Evolutionary conservation across 1,139 yeast genomes (phyloP).

Genomic region (Zygoascus sp.): DNA sequence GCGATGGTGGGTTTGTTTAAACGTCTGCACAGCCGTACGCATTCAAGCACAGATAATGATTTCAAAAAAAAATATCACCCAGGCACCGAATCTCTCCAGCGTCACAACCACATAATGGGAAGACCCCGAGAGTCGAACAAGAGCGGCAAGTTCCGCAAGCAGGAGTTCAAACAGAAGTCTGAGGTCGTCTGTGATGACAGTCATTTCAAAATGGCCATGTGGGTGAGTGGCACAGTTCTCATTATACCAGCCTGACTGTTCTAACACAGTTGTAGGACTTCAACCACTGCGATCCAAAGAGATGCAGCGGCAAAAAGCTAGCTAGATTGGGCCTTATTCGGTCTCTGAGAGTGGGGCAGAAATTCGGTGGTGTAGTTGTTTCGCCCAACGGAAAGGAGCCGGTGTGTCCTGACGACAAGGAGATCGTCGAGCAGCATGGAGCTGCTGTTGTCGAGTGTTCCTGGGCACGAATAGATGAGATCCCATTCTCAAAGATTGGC

Average conservation of each 20-base stretch:
- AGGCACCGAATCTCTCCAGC: too few relatives aligned
- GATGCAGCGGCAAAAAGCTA: conserved; percentile 93
- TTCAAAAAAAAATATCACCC: too few relatives aligned
- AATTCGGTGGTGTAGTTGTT: conserved; percentile 84
- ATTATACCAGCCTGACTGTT: too few relatives aligned
- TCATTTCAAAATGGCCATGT: conserved; percentile 42
- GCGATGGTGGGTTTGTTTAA: too few relatives aligned
- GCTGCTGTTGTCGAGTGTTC: conserved; percentile 98
- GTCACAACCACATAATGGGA: conserved; percentile 4
- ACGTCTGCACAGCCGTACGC: not conserved
- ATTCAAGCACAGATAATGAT: not conserved
- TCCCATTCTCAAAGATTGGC: conserved; percentile 90
- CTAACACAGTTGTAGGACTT: conserved; percentile 51
- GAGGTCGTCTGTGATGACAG: conserved; percentile 21
- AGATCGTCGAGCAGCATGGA: conserved; percentile 72
- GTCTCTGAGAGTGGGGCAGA: conserved; percentile 80
- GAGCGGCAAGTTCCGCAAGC: conserved; percentile 2
- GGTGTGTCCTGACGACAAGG: conserved; percentile 84
- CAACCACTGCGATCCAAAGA: conserved; percentile 96
- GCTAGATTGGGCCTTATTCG: conserved; percentile 83
- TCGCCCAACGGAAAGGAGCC: conserved; percentile 90
- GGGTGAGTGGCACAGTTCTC: conserved; percentile 29
- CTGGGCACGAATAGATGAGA: conserved; percentile 94
- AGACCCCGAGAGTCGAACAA: not conserved
- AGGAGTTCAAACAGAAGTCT: conserved; percentile 22